These are phyloP conservation scores for Pulveroboletus sp. DNA, from an alignment of 768 basidiomycete genomes.

Conservation along the genomic window DNA sequence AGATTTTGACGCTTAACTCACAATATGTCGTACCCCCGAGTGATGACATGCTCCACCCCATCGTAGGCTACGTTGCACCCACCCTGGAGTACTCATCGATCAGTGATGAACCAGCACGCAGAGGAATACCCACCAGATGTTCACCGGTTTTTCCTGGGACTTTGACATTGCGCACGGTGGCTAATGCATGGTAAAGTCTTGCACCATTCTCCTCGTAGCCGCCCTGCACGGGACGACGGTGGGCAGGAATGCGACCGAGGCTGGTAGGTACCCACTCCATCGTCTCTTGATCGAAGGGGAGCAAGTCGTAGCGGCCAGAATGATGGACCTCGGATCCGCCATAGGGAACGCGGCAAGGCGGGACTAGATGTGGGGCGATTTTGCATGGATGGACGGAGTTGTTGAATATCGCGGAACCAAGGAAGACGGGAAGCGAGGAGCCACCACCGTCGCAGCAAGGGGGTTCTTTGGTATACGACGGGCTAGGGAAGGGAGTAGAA, in stretches of 20 bases:
- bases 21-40: conserved; percentile 41
- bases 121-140: conserved; percentile 50
- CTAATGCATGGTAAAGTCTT: conserved; percentile 67
- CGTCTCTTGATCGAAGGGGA: conserved; percentile 58
- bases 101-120: neutral
- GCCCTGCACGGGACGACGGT: conserved; percentile 60
- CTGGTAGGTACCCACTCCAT: conserved; percentile 75
- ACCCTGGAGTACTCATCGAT: conserved; percentile 25
- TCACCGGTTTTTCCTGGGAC: conserved; percentile 74
- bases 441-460: conserved; percentile 56
- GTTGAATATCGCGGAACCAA: conserved; percentile 68
- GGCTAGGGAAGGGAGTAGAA: conserved; percentile 36
- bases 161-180: conserved; percentile 41
- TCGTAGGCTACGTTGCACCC: conserved; percentile 40
- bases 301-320: conserved; percentile 64
- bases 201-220: conserved; percentile 68
- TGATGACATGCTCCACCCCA: conserved; percentile 35
- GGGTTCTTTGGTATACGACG: conserved; percentile 41
- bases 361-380: conserved; percentile 57
- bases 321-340: conserved; percentile 60
- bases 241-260: conserved; percentile 54
- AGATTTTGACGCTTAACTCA: conserved; percentile 20
- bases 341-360: conserved; percentile 52
- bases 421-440: conserved; percentile 48
- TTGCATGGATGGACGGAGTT: conserved; percentile 81